Evolutionary conservation across 768 basidiomycete genomes (phyloP), one percentile per base, ranked within the genome.

Genomic region (Neoboletus brunneissimus): DNA sequence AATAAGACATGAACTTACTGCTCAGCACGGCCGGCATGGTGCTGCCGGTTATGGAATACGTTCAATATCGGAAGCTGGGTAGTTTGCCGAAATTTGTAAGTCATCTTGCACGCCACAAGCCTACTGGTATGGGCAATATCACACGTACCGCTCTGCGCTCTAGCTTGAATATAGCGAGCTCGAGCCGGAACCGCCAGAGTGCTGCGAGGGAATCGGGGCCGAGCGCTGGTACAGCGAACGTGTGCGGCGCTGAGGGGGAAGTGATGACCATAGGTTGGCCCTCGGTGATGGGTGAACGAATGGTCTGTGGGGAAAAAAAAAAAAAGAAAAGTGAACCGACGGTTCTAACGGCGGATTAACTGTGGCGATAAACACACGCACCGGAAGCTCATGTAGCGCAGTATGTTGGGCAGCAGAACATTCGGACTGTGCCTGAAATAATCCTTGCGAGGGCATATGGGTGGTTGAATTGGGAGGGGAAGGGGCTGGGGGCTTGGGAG

Each of bases 11-110:
- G 11, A 20, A 51, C 49, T 16, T 37, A 66, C 64, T n/a, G 43
- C 49, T 27, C 20, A 40, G 38, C 10, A 4, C 29, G 31, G n/a
- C 48, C 44, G 3, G 42, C 35, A 32, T 34, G 51, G 5, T 27
- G 43, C 20, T 47, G 48, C 45, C 34, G 12, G 18, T 31, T 10
- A 40, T 15, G 57, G 53, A 67, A 66, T 18, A 58, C 63, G 44
- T 62, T 66, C 56, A 64, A 53, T 51, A 62, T 8, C 29, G 63
- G 65, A 31, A 67, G 57, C 65, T 66, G n/a, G n/a, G n/a, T n/a
- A 41, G 41, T 23, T 4, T 15, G 31, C 12, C 41, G 31, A 46
- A 25, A 61, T 32, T 5, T 3, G 25, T 56, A 34, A 56, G 48
- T 32, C 20, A 61, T 38, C 1, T n/a, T 35, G n/a, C 22, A 20